A percentile compares a stretch with the other conserved stretches of the same genome.
phyloP scores from a whole-genome alignment of 306 rosid genomes.

The Dryas octopetala region DNA sequence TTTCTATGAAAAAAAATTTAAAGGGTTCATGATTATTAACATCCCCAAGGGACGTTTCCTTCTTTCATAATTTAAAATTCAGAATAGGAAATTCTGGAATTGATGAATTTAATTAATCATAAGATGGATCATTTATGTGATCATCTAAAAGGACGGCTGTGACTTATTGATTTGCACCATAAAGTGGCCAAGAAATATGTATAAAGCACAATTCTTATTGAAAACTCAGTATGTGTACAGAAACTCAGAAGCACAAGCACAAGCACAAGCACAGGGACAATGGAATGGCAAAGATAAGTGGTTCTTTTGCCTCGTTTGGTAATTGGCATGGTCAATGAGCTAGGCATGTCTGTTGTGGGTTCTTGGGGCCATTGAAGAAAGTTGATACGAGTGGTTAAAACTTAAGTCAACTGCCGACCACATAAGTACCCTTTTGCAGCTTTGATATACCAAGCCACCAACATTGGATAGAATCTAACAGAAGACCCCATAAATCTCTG shows the following conservation, averaged over 20 bases:
- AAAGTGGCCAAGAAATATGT: background rate
- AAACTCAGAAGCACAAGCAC: conserved; percentile 1
- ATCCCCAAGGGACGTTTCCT: background rate
- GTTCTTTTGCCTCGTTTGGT: background rate
- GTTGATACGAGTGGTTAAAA: background rate
- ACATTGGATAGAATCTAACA: conserved; percentile 1
- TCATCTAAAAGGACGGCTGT: too few species aligned
- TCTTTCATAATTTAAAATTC: background rate
- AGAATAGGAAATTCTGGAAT: background rate
- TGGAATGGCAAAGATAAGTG: background rate
- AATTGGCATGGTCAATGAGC: background rate
- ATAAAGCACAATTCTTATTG: background rate
- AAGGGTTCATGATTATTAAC: background rate
- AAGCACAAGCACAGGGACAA: background rate
- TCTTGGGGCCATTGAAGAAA: background rate
- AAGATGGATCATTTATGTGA: too few species aligned
- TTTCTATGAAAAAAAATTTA: background rate
- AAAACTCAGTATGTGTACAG: background rate
- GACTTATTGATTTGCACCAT: background rate
- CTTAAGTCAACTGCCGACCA: conserved; percentile 10
- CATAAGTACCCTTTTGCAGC: conserved; percentile 1
- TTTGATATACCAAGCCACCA: background rate
- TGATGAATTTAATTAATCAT: background rate
- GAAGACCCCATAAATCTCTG: background rate
- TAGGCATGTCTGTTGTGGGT: background rate